A percentile compares a stretch with the other conserved stretches of the same genome.
These are phyloP conservation scores for Berkeleyomyces basicola DNA, from an alignment of 2,329 filamentous ascomycete genomes.

Conservation along the genomic window DNA sequence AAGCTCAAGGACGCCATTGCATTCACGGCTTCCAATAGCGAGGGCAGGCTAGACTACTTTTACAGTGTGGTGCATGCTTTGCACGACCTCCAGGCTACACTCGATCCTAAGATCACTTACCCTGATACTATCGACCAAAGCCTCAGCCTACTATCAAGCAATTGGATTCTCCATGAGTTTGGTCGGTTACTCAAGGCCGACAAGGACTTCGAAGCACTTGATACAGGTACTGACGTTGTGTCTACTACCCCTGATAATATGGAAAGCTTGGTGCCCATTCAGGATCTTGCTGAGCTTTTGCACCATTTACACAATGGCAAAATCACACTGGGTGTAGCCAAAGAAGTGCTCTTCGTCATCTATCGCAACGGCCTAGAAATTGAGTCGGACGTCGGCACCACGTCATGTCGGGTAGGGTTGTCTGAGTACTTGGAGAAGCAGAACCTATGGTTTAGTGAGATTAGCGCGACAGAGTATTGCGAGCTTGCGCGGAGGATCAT, in stretches of 20 bases:
- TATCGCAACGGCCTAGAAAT: constrained; percentile 2
- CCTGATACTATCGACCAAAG: constrained; percentile 18
- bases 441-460: constrained; percentile 38
- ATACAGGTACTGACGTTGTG: background rate
- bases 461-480: constrained; percentile 31
- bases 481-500: constrained; percentile 29
- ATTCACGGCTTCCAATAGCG: constrained; percentile 59
- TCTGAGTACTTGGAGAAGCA: constrained; percentile 33
- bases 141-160: constrained; percentile 34
- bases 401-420: constrained; percentile 32
- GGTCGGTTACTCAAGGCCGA: constrained; percentile 45
- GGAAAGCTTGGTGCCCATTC: constrained; percentile 29
- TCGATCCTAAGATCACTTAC: constrained; percentile 16
- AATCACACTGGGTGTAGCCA: constrained; percentile 41
- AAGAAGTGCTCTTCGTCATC: constrained; percentile 28
- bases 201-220: constrained; percentile 17
- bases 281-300: constrained; percentile 34
- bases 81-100: constrained; percentile 17
- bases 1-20: constrained; percentile 71
- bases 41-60: constrained; percentile 68
- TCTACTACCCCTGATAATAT: constrained; percentile 25
- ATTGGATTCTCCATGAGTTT: constrained; percentile 61
- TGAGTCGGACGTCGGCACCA: constrained; percentile 22
- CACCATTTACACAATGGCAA: constrained; percentile 29
- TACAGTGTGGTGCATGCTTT: constrained; percentile 44